Base-by-base conservation (phyloP, 176 grass and related monocot species). In the Eleusine coracana region DNA sequence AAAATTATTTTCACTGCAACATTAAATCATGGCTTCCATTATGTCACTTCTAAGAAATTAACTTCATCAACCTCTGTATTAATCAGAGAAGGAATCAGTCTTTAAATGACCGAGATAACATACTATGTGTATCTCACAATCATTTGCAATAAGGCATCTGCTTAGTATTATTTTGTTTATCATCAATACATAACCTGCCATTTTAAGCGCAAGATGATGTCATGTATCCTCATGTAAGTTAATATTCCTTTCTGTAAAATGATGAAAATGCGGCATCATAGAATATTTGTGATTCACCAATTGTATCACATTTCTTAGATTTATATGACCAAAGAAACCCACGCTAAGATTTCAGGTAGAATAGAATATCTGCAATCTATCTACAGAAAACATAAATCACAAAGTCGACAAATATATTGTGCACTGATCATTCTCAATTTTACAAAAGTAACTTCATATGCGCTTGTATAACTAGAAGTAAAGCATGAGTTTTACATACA, bases 31-130 rank as follows among this genome's bases (percentile, higher is more conserved):
- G 31, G 34, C 34, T 15, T 25, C 20, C 62, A 72, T 64, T 16
- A 77, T 70, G 71, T 64, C 2, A 28, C 3, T 82, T 50, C 10
- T 63, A 11, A 2, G 80, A 62, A 87, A 78, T 21, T 52, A 37
- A 82, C 23, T 71, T 64, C 37, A 36, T 37, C 3, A 34, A 39
- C 44, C 10, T 64, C 63, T 64, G 13, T 12, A 52, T 54, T 56
- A 36, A 74, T 6, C n/a, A 86, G 74, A 25, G 18, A 66, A 66
- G 42, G 27, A 6, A 34, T n/a, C 16, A 51, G 5, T 50, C 21
- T 41, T 48, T 79, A 27, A 61, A 61, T 61, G 20, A 21, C 7
- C 9, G 7, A 61, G 2, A 55, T 55, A 23, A 9, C 20, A 59
- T n/a, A 63, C 25, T 27, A 61, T 61, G n/a, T 7, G 3, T 11